Conservation (phyloP, 148 eudicot species). For the Persicaria tinctoria region DNA sequence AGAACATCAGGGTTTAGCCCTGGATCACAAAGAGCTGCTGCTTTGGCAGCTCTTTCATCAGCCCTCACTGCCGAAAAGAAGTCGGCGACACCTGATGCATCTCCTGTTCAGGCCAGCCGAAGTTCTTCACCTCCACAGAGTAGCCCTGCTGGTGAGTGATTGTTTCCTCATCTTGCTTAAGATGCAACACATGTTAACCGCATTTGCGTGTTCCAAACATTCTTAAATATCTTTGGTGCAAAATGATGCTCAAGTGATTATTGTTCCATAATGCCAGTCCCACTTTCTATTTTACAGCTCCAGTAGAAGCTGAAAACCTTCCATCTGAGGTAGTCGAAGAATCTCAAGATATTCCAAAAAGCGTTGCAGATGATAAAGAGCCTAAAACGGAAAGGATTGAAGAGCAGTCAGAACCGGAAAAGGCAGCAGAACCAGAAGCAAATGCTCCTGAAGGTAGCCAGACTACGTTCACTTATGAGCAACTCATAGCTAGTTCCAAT, state of each 20-base stretch:
- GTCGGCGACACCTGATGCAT: conserved; percentile 39
- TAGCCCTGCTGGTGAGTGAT: conserved; percentile 48
- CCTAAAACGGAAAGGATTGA: conserved; percentile 32
- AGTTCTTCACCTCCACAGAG: conserved; percentile 52
- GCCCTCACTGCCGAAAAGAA: conserved; percentile 92
- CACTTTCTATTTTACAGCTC: conserved; percentile 24
- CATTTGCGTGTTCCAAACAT: neutral
- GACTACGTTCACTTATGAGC: conserved; percentile 66
- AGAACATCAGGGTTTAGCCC: conserved; percentile 37
- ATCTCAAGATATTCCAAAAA: conserved; percentile 35
- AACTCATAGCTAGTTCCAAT: conserved; percentile 68
- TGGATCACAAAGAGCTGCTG: conserved; percentile 97
- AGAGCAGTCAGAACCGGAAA: conserved; percentile 42
- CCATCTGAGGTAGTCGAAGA: conserved; percentile 37
- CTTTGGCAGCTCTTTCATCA: conserved; percentile 89
- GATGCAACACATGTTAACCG: neutral
- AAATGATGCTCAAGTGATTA: neutral
- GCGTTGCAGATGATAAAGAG: conserved; percentile 30
- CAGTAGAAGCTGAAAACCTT: conserved; percentile 31
- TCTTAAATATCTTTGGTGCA: neutral
- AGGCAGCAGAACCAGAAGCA: conserved; percentile 44
- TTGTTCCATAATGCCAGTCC: neutral
- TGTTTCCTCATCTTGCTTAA: neutral
- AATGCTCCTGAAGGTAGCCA: conserved; percentile 45
- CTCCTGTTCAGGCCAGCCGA: conserved; percentile 53